Evolutionary conservation across 164 flowering plant genomes (phyloP).

Genomic region (Houttuynia cordata): DNA sequence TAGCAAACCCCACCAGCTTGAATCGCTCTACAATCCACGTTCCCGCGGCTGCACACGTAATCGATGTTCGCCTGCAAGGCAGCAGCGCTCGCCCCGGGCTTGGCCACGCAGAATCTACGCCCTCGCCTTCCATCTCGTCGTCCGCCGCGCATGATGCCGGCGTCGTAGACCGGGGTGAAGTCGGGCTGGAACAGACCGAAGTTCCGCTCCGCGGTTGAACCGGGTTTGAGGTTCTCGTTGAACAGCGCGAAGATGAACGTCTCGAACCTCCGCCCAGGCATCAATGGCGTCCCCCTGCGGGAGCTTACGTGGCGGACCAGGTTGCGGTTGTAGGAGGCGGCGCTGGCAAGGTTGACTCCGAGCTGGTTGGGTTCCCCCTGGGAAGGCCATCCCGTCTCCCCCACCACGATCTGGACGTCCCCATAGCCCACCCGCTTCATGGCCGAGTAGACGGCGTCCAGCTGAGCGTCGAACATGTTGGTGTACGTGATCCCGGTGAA

Average conservation of each 20-base stretch:
- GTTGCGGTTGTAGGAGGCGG: conserved; percentile 36
- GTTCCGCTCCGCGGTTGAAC: conserved; percentile 56
- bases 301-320: conserved; percentile 44
- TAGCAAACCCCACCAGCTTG: conserved; percentile 68
- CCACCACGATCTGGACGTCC: conserved; percentile 72
- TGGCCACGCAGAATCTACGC: conserved; percentile 66
- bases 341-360: conserved; percentile 31
- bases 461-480: conserved; percentile 59
- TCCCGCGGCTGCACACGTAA: conserved; percentile 48
- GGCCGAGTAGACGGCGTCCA: conserved; percentile 54
- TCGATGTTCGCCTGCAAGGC: conserved; percentile 61
- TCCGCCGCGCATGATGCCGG: conserved; percentile 36
- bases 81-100: conserved; percentile 26
- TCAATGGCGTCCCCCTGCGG: conserved; percentile 58
- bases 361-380: conserved; percentile 43
- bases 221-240: conserved; percentile 72
- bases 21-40: conserved; percentile 52
- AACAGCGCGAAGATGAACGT: conserved; percentile 66
- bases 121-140: conserved; percentile 15
- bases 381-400: conserved; percentile 95
- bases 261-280: conserved; percentile 34
- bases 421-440: conserved; percentile 62
- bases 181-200: conserved; percentile 80
- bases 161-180: conserved; percentile 66
- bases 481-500: conserved; percentile 38